Evolutionary conservation across 1,284 basidiomycete species (phyloP), one percentile per base, ranked within the genome.

Genomic region (Hortiboletus rubellus): DNA sequence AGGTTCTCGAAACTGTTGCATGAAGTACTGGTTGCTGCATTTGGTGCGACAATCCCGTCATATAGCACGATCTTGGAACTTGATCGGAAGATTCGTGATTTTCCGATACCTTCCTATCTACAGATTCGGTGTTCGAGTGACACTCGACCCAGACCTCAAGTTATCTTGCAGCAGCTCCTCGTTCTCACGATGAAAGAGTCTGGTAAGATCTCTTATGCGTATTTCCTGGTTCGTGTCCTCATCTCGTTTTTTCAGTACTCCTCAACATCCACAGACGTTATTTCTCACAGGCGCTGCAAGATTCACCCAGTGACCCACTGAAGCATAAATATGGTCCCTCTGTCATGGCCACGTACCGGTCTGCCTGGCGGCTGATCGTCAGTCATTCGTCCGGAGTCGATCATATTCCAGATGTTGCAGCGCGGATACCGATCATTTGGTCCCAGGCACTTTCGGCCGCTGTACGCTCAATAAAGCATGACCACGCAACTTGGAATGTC

Each of bases 221-320:
- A 62, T 38, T 42, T 27, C 54, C 8, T 47, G 52, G 48, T 34
- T 24, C 24, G 42, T 49, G 44, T n/a, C 38, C 46, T 55, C 34
- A 57, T 46, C 38, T 51, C 24, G 33, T 34, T 47, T 33, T 41
- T 40, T 4, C 61, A 90, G 87, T 81, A 1, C 74, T 89, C 22
- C 72, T 91, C 34, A 85, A 85, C 62, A 73, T 90, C 17, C 89
- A 91, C 65, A 78, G 86, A 38, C 76, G 80, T 22, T 89, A 86
- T 66, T 86, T 89, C 62, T 82, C 82, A 1, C 83, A 84, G 64
- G 85, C 86, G 0, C 67, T 91, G 22, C 79, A 81, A 46, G 85
- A 87, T 44, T 74, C 75, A 52, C 83, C 85, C 0, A 63, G 74
- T 8, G 83, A 88, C 57, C 74, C 83, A 7, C 71, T 85, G 46